Conservation (phyloP, 495 filamentous ascomycete species). For the Neurospora hispaniola region DNA sequence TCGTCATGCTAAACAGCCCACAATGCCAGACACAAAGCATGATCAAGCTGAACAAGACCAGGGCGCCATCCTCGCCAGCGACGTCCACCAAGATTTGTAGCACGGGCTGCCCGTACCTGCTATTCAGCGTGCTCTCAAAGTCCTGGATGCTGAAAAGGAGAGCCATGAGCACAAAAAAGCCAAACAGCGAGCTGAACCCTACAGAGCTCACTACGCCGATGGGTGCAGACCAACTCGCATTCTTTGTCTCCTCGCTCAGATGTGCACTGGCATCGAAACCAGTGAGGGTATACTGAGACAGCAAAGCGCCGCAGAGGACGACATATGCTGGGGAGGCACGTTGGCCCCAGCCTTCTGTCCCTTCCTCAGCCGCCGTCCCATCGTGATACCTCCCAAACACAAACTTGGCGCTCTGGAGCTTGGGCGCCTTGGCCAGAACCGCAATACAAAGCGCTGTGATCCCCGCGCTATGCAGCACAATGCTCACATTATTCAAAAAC, state of each 20-base stretch:
- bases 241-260: constrained; percentile 48
- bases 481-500: constrained; percentile 52
- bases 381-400: constrained; percentile 50
- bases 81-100: constrained; percentile 48
- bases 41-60: constrained; percentile 46
- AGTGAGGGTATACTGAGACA: constrained; percentile 45
- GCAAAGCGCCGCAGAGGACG: constrained; percentile 41
- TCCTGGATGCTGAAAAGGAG: constrained; percentile 49
- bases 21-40: constrained; percentile 53
- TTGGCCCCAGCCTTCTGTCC: constrained; percentile 38
- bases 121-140: constrained; percentile 34
- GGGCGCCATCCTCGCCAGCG: constrained; percentile 43
- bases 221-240: constrained; percentile 49
- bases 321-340: constrained; percentile 35
- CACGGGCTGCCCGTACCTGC: constrained; percentile 40
- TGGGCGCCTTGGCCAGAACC: constrained; percentile 50
- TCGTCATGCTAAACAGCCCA: constrained; percentile 48
- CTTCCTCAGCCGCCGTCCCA: constrained; percentile 38
- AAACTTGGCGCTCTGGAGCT: constrained; percentile 47
- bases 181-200: constrained; percentile 47
- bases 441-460: constrained; percentile 47
- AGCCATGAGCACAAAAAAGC: constrained; percentile 50
- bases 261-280: constrained; percentile 49
- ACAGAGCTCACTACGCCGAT: constrained; percentile 51
- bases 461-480: constrained; percentile 49